Evolutionary conservation across 257 asterid species (phyloP).

Genomic region (Salvia splendens): DNA sequence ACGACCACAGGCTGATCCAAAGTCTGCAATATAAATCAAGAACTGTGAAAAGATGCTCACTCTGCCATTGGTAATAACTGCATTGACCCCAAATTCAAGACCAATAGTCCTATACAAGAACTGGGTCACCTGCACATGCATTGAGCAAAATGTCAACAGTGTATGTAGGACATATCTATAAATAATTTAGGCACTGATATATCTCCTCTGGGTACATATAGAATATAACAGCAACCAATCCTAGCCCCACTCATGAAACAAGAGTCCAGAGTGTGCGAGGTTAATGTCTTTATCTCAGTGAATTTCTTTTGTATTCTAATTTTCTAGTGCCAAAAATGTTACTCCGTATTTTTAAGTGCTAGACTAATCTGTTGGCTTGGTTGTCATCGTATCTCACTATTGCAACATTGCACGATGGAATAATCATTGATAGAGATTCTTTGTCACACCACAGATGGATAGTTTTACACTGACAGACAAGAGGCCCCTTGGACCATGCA

Average conservation of each 20-base stretch:
- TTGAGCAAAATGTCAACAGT: constrained; percentile 33
- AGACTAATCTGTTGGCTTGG: constrained; percentile 18
- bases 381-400: constrained; percentile 6
- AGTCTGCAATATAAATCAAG: constrained; percentile 18
- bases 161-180: background rate
- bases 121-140: constrained; percentile 67
- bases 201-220: background rate
- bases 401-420: background rate
- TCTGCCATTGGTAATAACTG: constrained; percentile 97
- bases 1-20: constrained; percentile 18
- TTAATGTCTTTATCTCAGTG: constrained; percentile 2
- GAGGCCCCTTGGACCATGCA: too few species aligned
- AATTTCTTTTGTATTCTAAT: background rate
- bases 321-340: constrained; percentile 7
- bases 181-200: constrained; percentile 19
- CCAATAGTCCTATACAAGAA: constrained; percentile 72
- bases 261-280: constrained; percentile 5
- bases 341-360: constrained; percentile 4
- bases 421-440: background rate
- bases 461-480: too few species aligned
- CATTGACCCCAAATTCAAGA: constrained; percentile 67
- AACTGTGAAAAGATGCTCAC: constrained; percentile 53
- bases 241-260: background rate
- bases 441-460: too few species aligned
- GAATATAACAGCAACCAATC: constrained; percentile 1